phyloP scores from a whole-genome alignment of 164 flowering plant species.

The Vitis riparia region DNA sequence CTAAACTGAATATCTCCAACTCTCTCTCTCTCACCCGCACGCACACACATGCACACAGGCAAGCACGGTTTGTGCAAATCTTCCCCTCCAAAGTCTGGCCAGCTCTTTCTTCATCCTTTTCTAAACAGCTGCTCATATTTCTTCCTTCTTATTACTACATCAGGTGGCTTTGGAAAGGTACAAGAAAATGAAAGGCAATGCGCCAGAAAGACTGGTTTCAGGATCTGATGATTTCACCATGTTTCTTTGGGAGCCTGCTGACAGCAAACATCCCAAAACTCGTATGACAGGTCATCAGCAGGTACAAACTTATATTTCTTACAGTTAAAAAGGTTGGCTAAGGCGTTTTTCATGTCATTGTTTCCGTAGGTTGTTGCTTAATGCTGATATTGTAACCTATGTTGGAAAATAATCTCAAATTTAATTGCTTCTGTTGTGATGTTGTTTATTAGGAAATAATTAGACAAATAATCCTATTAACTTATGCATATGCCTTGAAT shows the following conservation, averaged over 20 bases:
- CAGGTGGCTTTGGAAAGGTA: slow-evolving; percentile 90
- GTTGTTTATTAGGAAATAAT: neutral
- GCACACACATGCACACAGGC: too few species aligned
- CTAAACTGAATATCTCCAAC: too few species aligned
- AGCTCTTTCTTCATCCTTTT: too few species aligned
- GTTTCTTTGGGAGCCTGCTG: slow-evolving; percentile 95
- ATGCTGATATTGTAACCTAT: too few species aligned
- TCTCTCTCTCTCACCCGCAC: too few species aligned
- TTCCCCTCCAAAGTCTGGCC: neutral
- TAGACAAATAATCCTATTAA: too few species aligned
- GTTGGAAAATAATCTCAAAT: too few species aligned
- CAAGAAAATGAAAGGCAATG: slow-evolving; percentile 82
- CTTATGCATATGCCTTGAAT: too few species aligned
- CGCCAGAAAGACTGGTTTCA: slow-evolving; percentile 93
- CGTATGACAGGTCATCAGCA: slow-evolving; percentile 98
- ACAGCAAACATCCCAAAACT: slow-evolving; percentile 81
- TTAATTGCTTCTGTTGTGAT: neutral
- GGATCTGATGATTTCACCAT: slow-evolving; percentile 99
- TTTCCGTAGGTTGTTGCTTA: neutral
- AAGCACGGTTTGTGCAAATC: too few species aligned
- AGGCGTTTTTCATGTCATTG: neutral
- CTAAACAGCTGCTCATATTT: neutral
- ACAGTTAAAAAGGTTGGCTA: too few species aligned
- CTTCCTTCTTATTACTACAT: neutral
- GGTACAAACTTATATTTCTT: slow-evolving; percentile 38